Percentiles rank a stretch among this genome's conserved stretches.
Conservation (phyloP, 2,329 filamentous ascomycete species). For the Exophiala alcalophila region DNA sequence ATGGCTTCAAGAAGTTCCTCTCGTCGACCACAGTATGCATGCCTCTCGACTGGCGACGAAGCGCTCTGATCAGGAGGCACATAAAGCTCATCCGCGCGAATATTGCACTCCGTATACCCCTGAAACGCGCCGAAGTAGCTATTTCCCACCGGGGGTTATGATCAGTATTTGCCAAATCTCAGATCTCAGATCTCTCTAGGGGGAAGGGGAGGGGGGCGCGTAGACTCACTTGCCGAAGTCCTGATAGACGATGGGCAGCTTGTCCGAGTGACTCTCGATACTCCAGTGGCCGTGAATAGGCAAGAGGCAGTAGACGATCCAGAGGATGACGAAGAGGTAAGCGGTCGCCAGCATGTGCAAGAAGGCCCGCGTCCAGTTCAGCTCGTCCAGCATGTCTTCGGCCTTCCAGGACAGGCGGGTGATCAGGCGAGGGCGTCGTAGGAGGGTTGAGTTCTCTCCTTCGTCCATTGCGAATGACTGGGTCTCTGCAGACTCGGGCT, state of each 20-base stretch:
- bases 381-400: constrained; percentile 14
- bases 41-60: constrained; percentile 20
- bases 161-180: not conserved
- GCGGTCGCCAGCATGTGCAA: constrained; percentile 15
- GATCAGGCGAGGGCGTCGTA: not conserved
- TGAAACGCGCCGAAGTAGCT: constrained; percentile 39
- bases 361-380: constrained; percentile 15
- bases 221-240: constrained; percentile 17
- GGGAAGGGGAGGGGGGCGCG: too few relatives aligned
- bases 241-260: constrained; percentile 10
- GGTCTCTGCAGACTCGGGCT: too few relatives aligned
- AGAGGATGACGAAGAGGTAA: constrained; percentile 20
- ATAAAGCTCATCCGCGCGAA: constrained; percentile 38
- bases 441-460: too few relatives aligned
- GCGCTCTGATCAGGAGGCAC: constrained; percentile 28
- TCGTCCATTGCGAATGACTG: too few relatives aligned
- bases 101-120: constrained; percentile 39
- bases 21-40: constrained; percentile 36
- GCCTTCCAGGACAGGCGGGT: constrained; percentile 3
- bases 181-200: too few relatives aligned
- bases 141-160: constrained; percentile 2
- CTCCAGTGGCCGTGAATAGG: constrained; percentile 17
- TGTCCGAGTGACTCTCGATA: constrained; percentile 10
- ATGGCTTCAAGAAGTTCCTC: constrained; percentile 40
- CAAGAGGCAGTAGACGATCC: constrained; percentile 19